A percentile compares a stretch with the other conserved stretches of the same genome.
Conservation (phyloP, 306 rosid genomes). For the Ormosia emarginata region DNA sequence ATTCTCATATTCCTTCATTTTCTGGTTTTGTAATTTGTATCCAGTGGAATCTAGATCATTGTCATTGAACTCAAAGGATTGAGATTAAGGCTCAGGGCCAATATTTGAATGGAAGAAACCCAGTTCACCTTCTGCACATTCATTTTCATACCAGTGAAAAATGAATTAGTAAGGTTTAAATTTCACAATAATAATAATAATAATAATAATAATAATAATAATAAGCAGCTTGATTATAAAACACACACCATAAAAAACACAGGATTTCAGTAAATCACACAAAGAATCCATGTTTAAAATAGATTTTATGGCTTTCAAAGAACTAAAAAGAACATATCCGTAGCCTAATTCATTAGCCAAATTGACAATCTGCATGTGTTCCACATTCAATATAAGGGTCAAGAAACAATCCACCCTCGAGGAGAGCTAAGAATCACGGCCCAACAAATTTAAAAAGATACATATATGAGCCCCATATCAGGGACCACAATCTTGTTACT, state of each 20-base stretch:
- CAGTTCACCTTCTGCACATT: conserved; percentile 62
- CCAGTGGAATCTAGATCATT: conserved; percentile 32
- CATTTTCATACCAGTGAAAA: conserved; percentile 22
- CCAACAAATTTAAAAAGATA: not conserved
- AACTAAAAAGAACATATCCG: not conserved
- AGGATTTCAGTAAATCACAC: not conserved
- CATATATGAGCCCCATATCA: not conserved
- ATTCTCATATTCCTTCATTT: conserved; percentile 39
- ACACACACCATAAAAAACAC: not conserved
- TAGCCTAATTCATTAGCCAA: not conserved
- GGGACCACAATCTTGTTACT: not conserved
- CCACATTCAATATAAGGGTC: not conserved
- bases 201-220: not conserved
- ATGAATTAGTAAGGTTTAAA: not conserved
- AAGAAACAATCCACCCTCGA: not conserved
- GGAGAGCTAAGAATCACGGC: not conserved
- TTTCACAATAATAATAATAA: not conserved
- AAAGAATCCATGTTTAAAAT: not conserved
- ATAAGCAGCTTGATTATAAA: not conserved
- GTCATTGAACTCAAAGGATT: conserved; percentile 45
- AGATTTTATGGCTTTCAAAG: not conserved
- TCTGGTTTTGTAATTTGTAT: conserved; percentile 35
- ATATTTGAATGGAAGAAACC: conserved; percentile 43
- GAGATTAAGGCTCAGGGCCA: conserved; percentile 38
- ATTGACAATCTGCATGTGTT: not conserved